Evolutionary conservation across 768 basidiomycete genomes (phyloP).

Genomic region (Lentinula lateritia): DNA sequence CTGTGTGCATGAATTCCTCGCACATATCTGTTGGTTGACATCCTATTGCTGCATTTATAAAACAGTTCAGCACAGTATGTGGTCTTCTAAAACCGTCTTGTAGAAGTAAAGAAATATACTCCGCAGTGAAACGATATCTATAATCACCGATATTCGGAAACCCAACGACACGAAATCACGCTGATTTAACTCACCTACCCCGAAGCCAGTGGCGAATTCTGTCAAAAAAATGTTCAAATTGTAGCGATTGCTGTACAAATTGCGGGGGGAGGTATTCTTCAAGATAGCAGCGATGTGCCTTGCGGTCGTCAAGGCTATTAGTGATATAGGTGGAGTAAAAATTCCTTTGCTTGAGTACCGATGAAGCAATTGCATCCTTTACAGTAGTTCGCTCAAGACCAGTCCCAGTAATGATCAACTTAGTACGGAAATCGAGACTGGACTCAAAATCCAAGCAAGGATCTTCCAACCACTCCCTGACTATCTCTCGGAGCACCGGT

Average conservation of each 20-base stretch:
- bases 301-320: neutral
- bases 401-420: too few relatives aligned
- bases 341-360: neutral
- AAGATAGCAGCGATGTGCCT: constrained; percentile 29
- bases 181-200: constrained; percentile 26
- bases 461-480: too few relatives aligned
- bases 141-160: too few relatives aligned
- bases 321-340: neutral
- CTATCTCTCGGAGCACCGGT: too few relatives aligned
- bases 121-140: constrained; percentile 43
- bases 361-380: neutral
- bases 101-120: constrained; percentile 35
- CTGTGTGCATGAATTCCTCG: constrained; percentile 30
- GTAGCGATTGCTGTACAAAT: constrained; percentile 19
- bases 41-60: constrained; percentile 33
- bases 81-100: constrained; percentile 31
- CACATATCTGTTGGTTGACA: constrained; percentile 34
- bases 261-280: constrained; percentile 28
- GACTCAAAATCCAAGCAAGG: too few relatives aligned
- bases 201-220: constrained; percentile 40
- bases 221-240: constrained; percentile 28
- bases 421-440: too few relatives aligned
- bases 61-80: constrained; percentile 34
- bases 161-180: too few relatives aligned
- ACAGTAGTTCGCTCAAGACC: neutral